Evolutionary conservation across 1,284 basidiomycete species (phyloP), one percentile per base, ranked within the genome.

Genomic region (Rhodotorula sp.): DNA sequence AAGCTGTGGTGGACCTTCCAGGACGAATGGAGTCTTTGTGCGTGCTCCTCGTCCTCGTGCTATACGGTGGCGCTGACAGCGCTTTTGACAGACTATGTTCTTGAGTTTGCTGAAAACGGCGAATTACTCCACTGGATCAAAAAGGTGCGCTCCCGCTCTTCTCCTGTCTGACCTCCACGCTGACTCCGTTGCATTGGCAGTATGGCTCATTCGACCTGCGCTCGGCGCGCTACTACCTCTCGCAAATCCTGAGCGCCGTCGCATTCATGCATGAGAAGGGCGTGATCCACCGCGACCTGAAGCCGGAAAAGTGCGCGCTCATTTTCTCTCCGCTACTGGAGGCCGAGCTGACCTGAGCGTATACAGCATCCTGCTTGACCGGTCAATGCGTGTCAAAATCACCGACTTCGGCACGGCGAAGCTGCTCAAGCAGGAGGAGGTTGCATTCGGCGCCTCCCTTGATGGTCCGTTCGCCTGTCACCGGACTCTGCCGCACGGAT

Each of bases 331-430:
- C 80, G 34, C 34, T 34, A 34, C 88, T 88, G 41, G 50, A 92
- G 95, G 23, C 17, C 5, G 27, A 34, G 81, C 85, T 96, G 93
- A 56, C 49, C 41, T 10, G 14, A 12, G 34, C 19, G 19, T 0
- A 10, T 27, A 25, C 68, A 86, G 85, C 81, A 86, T 98, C 55
- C 84, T 99, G 21, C 85, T 98, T 54, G 93, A 95, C 78, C 87
- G 88, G 61, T 86, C 89, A 27, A 91, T 89, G 83, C 88, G 93
- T 63, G 88, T 97, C 81, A 97, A 96, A 82, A 88, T 99, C 27
- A 93, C 95, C 44, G 97, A 99, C 82, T 99, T 99, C 82, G 97
- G 97, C 16, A 97, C 93, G 25, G 94, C 93, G 48, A 96, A 96
- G 83, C 86, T 96, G 23, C 66, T 79, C 45, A 58, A 67, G 56